Percentiles rank a stretch among this genome's conserved stretches.
These are phyloP conservation scores for Rhodosporidiobolus odoratus DNA, from an alignment of 768 basidiomycete species.

Conservation along the genomic window DNA sequence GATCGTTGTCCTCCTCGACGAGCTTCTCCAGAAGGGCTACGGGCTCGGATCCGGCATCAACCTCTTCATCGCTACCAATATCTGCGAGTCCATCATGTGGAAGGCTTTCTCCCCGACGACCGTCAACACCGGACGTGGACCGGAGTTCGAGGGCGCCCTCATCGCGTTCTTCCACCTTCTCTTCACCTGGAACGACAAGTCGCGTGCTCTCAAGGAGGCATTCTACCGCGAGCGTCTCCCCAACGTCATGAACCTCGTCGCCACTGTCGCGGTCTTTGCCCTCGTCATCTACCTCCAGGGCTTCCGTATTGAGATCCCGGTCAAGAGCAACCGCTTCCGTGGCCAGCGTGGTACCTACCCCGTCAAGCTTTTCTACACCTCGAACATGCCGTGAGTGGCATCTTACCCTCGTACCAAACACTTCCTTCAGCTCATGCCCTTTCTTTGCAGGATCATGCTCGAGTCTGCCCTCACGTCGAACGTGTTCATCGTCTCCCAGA, in stretches of 20 bases:
- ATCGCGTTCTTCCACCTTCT: slow-evolving; percentile 94
- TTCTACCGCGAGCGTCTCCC: slow-evolving; percentile 97
- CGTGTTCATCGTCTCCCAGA: slow-evolving; percentile 92
- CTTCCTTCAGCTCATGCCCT: not conserved
- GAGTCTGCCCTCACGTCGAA: slow-evolving; percentile 88
- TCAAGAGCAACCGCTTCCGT: slow-evolving; percentile 91
- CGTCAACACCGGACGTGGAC: slow-evolving; percentile 93
- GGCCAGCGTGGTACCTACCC: slow-evolving; percentile 96
- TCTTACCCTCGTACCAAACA: not conserved
- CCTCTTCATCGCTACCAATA: slow-evolving; percentile 99
- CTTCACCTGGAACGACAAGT: slow-evolving; percentile 98
- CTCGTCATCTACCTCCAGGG: slow-evolving; percentile 97
- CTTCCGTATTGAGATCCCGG: slow-evolving; percentile 96
- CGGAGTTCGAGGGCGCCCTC: slow-evolving; percentile 95
- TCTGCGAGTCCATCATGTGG: slow-evolving; percentile 99
- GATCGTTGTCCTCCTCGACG: slow-evolving; percentile 96
- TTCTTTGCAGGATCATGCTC: slow-evolving; percentile 68
- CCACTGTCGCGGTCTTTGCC: slow-evolving; percentile 84
- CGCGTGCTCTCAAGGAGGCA: slow-evolving; percentile 90
- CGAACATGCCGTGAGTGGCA: slow-evolving; percentile 76
- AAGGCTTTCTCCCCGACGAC: slow-evolving; percentile 99
- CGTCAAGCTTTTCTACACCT: slow-evolving; percentile 97
- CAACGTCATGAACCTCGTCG: slow-evolving; percentile 95
- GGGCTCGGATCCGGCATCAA: slow-evolving; percentile 98
- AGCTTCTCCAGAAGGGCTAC: slow-evolving; percentile 97